Conservation (phyloP, 2,329 filamentous ascomycete genomes). For the Dothideomycetidae sp. region DNA sequence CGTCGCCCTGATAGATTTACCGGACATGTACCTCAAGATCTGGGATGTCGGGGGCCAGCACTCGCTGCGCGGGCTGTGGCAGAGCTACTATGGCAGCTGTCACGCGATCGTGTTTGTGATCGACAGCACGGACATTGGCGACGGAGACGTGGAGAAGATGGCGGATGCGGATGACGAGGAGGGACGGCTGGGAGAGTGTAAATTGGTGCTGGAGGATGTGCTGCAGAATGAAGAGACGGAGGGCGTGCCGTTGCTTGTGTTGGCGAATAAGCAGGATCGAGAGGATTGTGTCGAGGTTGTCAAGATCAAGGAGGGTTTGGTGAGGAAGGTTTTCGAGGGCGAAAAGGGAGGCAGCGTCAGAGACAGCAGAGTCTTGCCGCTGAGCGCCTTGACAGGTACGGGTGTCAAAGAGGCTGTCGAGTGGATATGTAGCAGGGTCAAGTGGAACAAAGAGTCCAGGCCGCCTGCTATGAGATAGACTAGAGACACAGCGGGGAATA, state of each 20-base stretch:
- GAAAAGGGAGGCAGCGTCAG: conserved; percentile 75
- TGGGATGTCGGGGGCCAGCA: conserved; percentile 97
- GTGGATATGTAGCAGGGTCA: conserved; percentile 81
- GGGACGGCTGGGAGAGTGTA: conserved; percentile 71
- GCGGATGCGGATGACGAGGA: conserved; percentile 18
- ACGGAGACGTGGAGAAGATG: conserved; percentile 52
- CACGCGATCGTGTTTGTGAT: conserved; percentile 98
- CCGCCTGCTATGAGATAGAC: conserved; percentile 7
- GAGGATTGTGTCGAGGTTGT: conserved; percentile 98
- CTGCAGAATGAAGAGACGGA: conserved; percentile 76
- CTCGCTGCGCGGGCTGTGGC: conserved; percentile 78
- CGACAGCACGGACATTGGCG: conserved; percentile 84
- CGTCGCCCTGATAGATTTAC: conserved; percentile 76
- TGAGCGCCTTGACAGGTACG: conserved; percentile 70
- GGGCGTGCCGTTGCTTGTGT: conserved; percentile 77
- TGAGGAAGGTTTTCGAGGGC: conserved; percentile 90
- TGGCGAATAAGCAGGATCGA: conserved; percentile 95
- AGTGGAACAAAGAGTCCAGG: conserved; percentile 62
- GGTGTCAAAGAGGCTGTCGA: conserved; percentile 94
- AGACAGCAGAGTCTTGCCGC: conserved; percentile 79
- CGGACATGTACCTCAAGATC: conserved; percentile 94
- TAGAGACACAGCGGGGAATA: too few species aligned
- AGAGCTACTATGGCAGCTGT: conserved; percentile 84
- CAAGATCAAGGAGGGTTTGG: conserved; percentile 88
- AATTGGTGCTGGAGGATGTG: conserved; percentile 77